These are phyloP conservation scores for Schwanniomyces yamadae DNA, from an alignment of 805 yeast species.

Conservation along the genomic window DNA sequence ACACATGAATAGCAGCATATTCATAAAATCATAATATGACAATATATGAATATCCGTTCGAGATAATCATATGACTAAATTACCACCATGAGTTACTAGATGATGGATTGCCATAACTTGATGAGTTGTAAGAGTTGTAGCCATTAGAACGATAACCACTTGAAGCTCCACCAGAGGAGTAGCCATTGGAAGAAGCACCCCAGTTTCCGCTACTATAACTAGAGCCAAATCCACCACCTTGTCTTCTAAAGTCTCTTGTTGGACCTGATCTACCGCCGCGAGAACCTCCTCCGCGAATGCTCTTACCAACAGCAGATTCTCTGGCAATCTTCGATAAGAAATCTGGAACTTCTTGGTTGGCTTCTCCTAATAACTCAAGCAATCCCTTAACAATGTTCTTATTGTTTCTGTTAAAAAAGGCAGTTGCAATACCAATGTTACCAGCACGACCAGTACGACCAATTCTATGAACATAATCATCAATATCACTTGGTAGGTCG, in stretches of 20 bases:
- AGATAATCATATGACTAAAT: conserved; percentile 4
- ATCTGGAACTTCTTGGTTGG: conserved; percentile 95
- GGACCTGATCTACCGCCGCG: conserved; percentile 51
- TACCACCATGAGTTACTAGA: conserved; percentile 44
- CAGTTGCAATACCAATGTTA: conserved; percentile 97
- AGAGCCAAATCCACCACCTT: conserved; percentile 38
- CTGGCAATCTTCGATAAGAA: conserved; percentile 79
- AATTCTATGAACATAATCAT: conserved; percentile 98
- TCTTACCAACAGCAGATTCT: conserved; percentile 59
- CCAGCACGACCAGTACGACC: conserved; percentile 99
- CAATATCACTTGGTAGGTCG: conserved; percentile 95
- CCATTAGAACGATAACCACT: conserved; percentile 16
- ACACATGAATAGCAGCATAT: conserved; percentile 8
- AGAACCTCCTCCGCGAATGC: conserved; percentile 33
- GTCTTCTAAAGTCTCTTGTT: conserved; percentile 54
- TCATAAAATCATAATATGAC: conserved; percentile 4
- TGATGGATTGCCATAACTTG: conserved; percentile 36
- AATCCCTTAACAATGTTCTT: conserved; percentile 84
- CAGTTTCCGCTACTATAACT: conserved; percentile 16
- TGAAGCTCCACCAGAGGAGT: conserved; percentile 9
- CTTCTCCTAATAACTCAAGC: conserved; percentile 84
- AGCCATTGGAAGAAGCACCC: conserved; percentile 17
- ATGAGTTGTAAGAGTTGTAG: conserved; percentile 22
- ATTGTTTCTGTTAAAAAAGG: conserved; percentile 96
- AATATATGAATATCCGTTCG: conserved; percentile 3